Percentiles rank a stretch among this genome's conserved stretches.
Evolutionary conservation across 1,284 basidiomycete genomes (phyloP).

Genomic region (Laetiporus sulphureus): DNA sequence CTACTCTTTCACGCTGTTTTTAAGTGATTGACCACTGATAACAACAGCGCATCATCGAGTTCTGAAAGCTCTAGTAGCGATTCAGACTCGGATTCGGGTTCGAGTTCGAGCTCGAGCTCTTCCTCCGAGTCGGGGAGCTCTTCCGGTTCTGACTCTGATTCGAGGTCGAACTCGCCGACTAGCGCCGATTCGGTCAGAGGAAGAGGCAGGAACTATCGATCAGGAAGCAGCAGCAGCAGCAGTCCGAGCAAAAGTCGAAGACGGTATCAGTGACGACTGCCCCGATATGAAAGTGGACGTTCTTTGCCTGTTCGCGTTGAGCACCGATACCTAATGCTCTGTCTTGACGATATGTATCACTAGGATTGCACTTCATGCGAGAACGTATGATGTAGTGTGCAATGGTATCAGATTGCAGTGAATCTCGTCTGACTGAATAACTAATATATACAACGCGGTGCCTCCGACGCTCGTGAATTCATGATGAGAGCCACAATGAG

Average conservation of each 20-base stretch:
- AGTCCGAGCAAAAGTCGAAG: slow-evolving; percentile 12
- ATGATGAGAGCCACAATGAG: slow-evolving; percentile 87
- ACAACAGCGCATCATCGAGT: slow-evolving; percentile 1
- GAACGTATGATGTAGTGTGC: not conserved
- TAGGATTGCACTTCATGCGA: not conserved
- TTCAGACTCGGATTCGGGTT: slow-evolving; percentile 16
- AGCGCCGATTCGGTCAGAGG: slow-evolving; percentile 32
- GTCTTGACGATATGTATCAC: not conserved
- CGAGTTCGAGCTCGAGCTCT: slow-evolving; percentile 25
- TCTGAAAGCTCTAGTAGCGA: slow-evolving; percentile 8
- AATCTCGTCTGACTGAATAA: not conserved
- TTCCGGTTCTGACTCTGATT: slow-evolving; percentile 39
- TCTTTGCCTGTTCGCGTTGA: not conserved
- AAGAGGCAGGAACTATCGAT: slow-evolving; percentile 18
- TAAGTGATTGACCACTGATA: not conserved
- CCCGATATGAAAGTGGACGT: not conserved
- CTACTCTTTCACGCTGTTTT: not conserved
- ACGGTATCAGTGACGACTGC: slow-evolving; percentile 4
- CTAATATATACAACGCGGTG: slow-evolving; percentile 15
- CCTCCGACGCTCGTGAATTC: slow-evolving; percentile 59
- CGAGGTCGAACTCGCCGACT: slow-evolving; percentile 36
- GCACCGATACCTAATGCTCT: not conserved
- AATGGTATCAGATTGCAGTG: slow-evolving; percentile 1
- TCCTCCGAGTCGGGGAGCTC: slow-evolving; percentile 31
- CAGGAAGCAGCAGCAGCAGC: slow-evolving; percentile 16